Evolutionary conservation across 169 alveolate genomes (phyloP).

Genomic region (Plasmodium sp.): DNA sequence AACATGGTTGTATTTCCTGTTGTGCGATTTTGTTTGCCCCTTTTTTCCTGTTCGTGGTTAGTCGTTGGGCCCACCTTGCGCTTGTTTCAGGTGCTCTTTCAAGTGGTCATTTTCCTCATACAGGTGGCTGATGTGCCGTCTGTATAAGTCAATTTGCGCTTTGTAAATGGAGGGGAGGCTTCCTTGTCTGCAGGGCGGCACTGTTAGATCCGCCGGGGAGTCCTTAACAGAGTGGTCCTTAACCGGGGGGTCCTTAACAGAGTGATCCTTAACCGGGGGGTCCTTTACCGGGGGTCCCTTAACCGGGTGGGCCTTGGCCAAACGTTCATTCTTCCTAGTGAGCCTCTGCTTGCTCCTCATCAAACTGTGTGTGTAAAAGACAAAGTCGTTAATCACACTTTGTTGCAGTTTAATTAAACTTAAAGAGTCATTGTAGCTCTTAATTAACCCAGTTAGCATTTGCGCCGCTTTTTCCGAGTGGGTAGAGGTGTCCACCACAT

Average conservation of each 20-base stretch:
- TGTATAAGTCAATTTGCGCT: constrained; percentile 61
- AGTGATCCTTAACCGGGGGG: neutral
- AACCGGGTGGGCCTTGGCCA: constrained; percentile 7
- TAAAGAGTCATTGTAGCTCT: constrained; percentile 39
- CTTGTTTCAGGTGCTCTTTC: constrained; percentile 16
- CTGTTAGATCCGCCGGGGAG: neutral
- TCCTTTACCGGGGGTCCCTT: neutral
- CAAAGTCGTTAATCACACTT: constrained; percentile 27
- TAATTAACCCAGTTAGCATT: constrained; percentile 30
- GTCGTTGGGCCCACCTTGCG: neutral
- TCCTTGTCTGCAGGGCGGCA: constrained; percentile 6
- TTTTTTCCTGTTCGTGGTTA: neutral
- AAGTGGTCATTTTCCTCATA: constrained; percentile 50
- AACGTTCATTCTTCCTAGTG: constrained; percentile 37
- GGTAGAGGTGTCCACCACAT: neutral
- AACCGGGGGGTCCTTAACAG: neutral
- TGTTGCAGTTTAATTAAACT: constrained; percentile 59
- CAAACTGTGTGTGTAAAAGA: constrained; percentile 55
- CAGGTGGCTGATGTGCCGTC: constrained; percentile 52
- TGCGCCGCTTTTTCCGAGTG: neutral
- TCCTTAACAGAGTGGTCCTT: neutral
- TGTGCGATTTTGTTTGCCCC: neutral
- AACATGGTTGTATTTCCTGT: neutral
- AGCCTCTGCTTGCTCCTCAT: constrained; percentile 38
- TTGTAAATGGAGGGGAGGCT: constrained; percentile 5